Base-by-base conservation (phyloP, 2,329 filamentous ascomycete genomes). In the Coniosporium tulheliwenetii region DNA sequence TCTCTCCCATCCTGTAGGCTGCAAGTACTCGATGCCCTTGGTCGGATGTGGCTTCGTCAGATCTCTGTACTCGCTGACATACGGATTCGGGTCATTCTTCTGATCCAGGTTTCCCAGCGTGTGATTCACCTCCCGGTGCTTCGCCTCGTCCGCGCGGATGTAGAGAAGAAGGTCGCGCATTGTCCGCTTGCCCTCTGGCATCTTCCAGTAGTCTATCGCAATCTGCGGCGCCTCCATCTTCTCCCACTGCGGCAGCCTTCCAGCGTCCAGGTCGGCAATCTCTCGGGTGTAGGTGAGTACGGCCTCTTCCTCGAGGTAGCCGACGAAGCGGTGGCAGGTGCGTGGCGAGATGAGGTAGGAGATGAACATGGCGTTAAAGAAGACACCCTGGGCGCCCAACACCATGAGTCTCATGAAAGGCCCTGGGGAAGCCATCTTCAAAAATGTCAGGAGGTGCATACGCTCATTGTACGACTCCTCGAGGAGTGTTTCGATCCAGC, bases 241-340 rank as follows among this genome's bases (percentile, higher is more conserved):
- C 19, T 75, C 68, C 87, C 91, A 98, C 50, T 77, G 77, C 1
- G 87, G 86, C 10, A 95, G 66, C 43, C 76, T 73, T n/a, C 89
- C 89, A 2, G 73, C 70, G 43, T 96, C 87, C 16, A 98, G 73
- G 54, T 96, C 91, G 48, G 77, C 69, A 51, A 96, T 82, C 45
- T 85, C 84, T 39, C 86, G 78, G 0, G 85, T 91, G 65, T 98
- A 98, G 0, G 91, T 98, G 55, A 93, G 74, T 1, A 96, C 89
- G 8, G 91, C 91, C 61, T 98, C 91, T 59, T 98, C 91, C 61
- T 98, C 91, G 10, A 98, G 76, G 52, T 96, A 96, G 1, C 87
- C 91, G 40, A 96, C 87, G 60, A 98, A 96, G 36, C 91, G 81
- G 61, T 98, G 91, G 54, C 84, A 89, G 47, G 85, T 89, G 45